A percentile compares a stretch with the other conserved stretches of the same genome.
phyloP scores from a whole-genome alignment of 2,329 filamentous ascomycete genomes.

The Elsinoe fawcettii region DNA sequence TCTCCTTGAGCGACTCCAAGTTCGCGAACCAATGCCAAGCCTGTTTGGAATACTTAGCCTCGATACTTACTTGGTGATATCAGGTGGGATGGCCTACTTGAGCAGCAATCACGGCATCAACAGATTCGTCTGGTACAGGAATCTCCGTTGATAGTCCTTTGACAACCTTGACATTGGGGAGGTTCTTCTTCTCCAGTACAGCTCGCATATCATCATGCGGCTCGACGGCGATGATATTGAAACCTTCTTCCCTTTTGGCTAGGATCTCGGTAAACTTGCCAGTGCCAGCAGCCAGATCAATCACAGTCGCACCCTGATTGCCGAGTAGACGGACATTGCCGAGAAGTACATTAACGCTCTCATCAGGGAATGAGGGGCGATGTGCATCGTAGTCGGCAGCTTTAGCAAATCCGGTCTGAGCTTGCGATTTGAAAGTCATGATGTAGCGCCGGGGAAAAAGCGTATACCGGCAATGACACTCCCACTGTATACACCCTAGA shows the following conservation, averaged over 20 bases:
- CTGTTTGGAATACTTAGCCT: conserved; percentile 23
- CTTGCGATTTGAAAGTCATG: conserved; percentile 24
- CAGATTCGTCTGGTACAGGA: conserved; percentile 49
- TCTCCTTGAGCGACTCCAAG: conserved; percentile 53
- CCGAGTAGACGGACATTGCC: conserved; percentile 45
- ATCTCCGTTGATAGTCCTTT: conserved; percentile 54
- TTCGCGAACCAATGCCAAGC: conserved; percentile 57
- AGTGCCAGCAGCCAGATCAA: conserved; percentile 62
- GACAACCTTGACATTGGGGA: conserved; percentile 48
- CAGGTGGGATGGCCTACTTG: conserved; percentile 46
- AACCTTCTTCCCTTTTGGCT: conserved; percentile 51
- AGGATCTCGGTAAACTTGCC: conserved; percentile 63
- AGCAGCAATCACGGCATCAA: conserved; percentile 58
- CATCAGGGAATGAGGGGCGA: conserved; percentile 57
- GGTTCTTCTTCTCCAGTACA: conserved; percentile 50
- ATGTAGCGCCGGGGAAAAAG: too few species aligned
- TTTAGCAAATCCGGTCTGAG: conserved; percentile 52
- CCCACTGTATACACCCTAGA: too few species aligned
- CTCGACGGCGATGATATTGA: conserved; percentile 55
- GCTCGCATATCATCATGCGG: conserved; percentile 60
- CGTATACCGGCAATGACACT: too few species aligned
- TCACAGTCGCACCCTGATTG: conserved; percentile 39
- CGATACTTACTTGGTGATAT: neutral
- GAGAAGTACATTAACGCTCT: conserved; percentile 53
- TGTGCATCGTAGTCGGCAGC: conserved; percentile 59